phyloP scores from a whole-genome alignment of 208 protist species.

The Herpetomonas muscarum region DNA sequence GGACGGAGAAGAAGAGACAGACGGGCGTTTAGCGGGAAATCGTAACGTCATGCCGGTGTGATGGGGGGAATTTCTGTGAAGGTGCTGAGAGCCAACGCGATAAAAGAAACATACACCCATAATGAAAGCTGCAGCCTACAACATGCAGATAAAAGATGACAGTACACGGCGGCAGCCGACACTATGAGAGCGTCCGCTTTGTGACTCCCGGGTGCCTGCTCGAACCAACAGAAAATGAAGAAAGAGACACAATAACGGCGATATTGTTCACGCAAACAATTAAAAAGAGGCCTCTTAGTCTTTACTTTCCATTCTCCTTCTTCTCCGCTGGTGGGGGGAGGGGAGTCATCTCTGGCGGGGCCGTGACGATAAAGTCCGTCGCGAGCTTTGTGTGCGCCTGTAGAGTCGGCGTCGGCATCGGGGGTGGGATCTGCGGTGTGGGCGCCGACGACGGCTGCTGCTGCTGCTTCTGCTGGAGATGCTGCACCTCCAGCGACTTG shows the following conservation, averaged over 20 bases:
- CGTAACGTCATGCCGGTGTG: too few species aligned
- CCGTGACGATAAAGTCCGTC: neutral
- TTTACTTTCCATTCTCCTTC: neutral
- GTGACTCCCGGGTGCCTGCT: too few species aligned
- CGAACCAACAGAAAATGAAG: conserved; percentile 2
- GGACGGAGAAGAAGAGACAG: neutral
- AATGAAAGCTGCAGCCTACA: neutral
- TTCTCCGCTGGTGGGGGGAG: neutral
- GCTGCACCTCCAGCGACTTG: too few species aligned
- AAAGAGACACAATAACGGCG: conserved; percentile 1
- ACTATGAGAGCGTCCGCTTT: too few species aligned
- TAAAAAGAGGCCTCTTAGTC: neutral
- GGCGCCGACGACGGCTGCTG: neutral
- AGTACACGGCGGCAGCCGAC: neutral
- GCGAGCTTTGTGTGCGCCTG: conserved; percentile 1
- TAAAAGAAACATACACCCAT: neutral
- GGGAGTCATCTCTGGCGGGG: neutral
- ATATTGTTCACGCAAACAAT: neutral
- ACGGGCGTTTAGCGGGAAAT: too few species aligned
- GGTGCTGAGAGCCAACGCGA: neutral
- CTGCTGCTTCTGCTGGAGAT: too few species aligned
- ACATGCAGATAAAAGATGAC: neutral
- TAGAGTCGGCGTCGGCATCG: neutral
- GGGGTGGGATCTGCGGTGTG: too few species aligned
- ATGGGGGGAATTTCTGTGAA: neutral